A percentile compares a stretch with the other conserved stretches of the same genome.
Evolutionary conservation across 1,284 basidiomycete species (phyloP).

Genomic region (Heterobasidion annosum): DNA sequence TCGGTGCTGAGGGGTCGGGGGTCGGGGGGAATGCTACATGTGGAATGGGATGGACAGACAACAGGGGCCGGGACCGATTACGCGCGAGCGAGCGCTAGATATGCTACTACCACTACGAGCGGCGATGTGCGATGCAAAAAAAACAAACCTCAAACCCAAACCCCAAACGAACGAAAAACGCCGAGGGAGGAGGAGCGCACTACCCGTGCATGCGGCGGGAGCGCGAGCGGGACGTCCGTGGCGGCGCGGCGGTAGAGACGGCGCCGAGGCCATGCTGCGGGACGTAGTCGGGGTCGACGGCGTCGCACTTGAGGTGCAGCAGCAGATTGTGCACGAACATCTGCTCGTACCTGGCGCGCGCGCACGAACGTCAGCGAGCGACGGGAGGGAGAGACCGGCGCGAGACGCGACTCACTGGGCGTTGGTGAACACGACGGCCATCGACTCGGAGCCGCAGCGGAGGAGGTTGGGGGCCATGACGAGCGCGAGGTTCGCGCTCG

Average conservation of each 20-base stretch:
- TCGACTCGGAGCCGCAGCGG: slow-evolving; percentile 73
- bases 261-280: slow-evolving; percentile 73
- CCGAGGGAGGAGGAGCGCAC: background rate
- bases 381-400: background rate
- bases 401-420: slow-evolving; percentile 52
- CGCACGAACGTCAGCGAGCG: no score
- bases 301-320: slow-evolving; percentile 66
- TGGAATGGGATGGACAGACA: no score
- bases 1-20: no score
- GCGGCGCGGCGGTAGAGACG: slow-evolving; percentile 26
- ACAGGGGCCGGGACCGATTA: no score
- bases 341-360: slow-evolving; percentile 62
- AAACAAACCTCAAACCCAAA: background rate
- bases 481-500: slow-evolving; percentile 65
- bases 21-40: no score
- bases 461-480: slow-evolving; percentile 88
- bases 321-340: slow-evolving; percentile 80
- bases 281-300: slow-evolving; percentile 65
- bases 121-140: no score
- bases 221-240: slow-evolving; percentile 38
- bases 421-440: slow-evolving; percentile 83
- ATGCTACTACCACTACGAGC: no score
- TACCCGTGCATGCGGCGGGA: slow-evolving; percentile 23
- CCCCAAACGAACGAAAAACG: background rate
- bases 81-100: no score